Base-by-base conservation (phyloP, 768 basidiomycete species). In the Panellus pusillus region DNA sequence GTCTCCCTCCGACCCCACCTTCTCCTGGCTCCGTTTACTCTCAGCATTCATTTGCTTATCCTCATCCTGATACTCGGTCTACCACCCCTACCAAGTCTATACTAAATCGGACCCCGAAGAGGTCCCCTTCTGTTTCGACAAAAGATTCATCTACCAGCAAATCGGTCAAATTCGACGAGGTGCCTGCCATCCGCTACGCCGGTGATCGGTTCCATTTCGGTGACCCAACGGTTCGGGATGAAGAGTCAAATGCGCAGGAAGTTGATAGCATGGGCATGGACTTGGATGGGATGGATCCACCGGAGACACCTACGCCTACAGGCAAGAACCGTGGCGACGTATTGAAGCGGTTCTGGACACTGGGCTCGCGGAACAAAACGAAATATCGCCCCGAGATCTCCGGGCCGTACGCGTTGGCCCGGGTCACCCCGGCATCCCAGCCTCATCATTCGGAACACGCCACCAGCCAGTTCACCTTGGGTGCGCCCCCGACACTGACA, bases 111-210 rank as follows among this genome's bases (percentile, higher is more conserved):
- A 76, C 74, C 17, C 59, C 59, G 32, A 61, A 61, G 41, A 48
- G 59, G 57, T 73, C 66, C 52, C 76, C 76, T 19, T 83, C 77
- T 37, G 66, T 79, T 45, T 81, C 79, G 6, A 78, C 72, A 13
- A 72, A 70, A 52, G 64, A 63, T 45, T 74, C 72, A 24, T 47
- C 65, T 13, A 37, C 68, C 6, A 71, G 66, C 59, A 82, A 82
- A 48, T 86, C 83, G 31, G 87, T 89, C 45, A 89, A 86, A 60
- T 89, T 89, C 57, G 82, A 83, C 27, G 84, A 86, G 52, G 72
- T 74, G 48, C 86, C 86, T 14, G 85, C 78, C 2, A 74, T 87
- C 9, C 79, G 85, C 63, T 83, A 84, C 51, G 61, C 69, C 19
- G 68, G 62, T 39, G 57, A 63, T 40, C 69, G 65, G 54, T 68